Evolutionary conservation across 768 basidiomycete species (phyloP).

Genomic region (Amanita polypyramis): DNA sequence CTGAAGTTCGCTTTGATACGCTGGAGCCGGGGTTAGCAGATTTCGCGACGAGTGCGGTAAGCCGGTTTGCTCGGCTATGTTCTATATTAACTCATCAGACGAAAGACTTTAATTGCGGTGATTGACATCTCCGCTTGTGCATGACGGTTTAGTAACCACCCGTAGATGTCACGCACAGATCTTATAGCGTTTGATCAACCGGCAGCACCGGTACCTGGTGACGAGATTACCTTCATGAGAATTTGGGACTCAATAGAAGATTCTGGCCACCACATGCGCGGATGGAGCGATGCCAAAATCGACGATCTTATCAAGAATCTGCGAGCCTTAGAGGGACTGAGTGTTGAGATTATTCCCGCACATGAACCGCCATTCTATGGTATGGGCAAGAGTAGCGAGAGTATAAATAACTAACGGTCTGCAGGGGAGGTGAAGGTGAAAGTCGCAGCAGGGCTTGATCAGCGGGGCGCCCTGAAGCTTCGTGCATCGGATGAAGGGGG

Average conservation of each 20-base stretch:
- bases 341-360: slow-evolving; percentile 40
- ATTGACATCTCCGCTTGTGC: not conserved
- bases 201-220: slow-evolving; percentile 1
- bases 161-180: slow-evolving; percentile 31
- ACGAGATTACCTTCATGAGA: slow-evolving; percentile 31
- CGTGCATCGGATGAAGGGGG: slow-evolving; percentile 58
- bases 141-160: slow-evolving; percentile 5
- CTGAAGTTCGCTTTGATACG: not conserved
- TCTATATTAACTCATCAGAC: not conserved
- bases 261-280: slow-evolving; percentile 31
- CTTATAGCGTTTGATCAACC: slow-evolving; percentile 72
- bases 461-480: slow-evolving; percentile 33
- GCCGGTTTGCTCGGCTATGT: not conserved
- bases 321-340: slow-evolving; percentile 30
- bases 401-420: not conserved
- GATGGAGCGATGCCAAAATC: slow-evolving; percentile 57
- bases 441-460: slow-evolving; percentile 2
- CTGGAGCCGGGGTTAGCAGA: not conserved
- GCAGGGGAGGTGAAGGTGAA: slow-evolving; percentile 3
- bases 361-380: slow-evolving; percentile 55
- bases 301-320: slow-evolving; percentile 44
- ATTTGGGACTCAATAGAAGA: slow-evolving; percentile 46
- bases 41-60: not conserved
- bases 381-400: slow-evolving; percentile 10
- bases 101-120: slow-evolving; percentile 3